Evolutionary conservation across 257 asterid species (phyloP).

Genomic region (Solanum pennellii): DNA sequence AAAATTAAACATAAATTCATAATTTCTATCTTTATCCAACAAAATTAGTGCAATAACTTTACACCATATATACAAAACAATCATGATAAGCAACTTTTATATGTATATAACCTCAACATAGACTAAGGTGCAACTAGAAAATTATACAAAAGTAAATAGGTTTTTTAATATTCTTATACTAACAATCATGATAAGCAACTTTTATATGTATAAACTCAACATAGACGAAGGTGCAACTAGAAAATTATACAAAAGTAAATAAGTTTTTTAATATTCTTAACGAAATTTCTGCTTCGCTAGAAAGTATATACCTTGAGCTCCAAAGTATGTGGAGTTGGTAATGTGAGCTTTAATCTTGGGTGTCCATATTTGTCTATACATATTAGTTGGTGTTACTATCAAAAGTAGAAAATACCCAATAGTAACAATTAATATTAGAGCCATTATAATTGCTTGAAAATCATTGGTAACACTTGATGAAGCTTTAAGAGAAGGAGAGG

Average conservation of each 20-base stretch:
- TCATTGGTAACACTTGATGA: conserved; percentile 3
- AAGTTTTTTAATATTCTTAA: too few species aligned
- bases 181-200: too few species aligned
- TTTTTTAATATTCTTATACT: not conserved
- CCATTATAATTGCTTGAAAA: conserved; percentile 27
- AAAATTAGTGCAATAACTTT: not conserved
- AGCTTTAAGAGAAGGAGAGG: not conserved
- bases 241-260: not conserved
- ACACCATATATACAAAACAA: not conserved
- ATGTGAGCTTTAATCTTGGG: conserved; percentile 28
- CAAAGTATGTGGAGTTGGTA: conserved; percentile 56
- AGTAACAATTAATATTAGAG: conserved; percentile 16
- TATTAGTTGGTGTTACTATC: conserved; percentile 51
- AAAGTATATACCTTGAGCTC: conserved; percentile 45
- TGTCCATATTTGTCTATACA: conserved; percentile 34
- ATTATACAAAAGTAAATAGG: not conserved
- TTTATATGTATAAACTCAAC: too few species aligned
- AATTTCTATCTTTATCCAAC: not conserved
- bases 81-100: not conserved
- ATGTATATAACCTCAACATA: not conserved
- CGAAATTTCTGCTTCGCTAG: not conserved
- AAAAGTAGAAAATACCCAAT: conserved; percentile 44
- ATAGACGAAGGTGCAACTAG: not conserved
- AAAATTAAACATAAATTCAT: not conserved
- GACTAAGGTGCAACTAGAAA: not conserved